Conservation (phyloP, 1,139 yeast genomes). For the Kluyveromyces sp. region DNA sequence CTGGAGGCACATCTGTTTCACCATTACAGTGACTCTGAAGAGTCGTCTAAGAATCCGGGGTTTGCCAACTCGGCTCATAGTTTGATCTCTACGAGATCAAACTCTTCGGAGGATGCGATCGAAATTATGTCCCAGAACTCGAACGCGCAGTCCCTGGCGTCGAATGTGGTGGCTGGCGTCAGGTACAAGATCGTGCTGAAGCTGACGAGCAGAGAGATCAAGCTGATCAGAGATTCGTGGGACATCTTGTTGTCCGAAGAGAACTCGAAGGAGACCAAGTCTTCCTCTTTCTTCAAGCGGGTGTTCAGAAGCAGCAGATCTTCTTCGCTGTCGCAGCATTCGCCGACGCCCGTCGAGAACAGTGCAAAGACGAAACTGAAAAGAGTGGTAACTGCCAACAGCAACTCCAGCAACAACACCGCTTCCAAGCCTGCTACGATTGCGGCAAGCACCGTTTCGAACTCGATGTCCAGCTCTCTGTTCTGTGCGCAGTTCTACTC, state of each 20-base stretch:
- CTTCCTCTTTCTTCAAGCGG: conserved; percentile 5
- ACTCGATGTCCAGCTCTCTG: conserved; percentile 40
- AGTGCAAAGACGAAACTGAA: neutral
- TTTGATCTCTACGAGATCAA: conserved; percentile 1
- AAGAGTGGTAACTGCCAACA: neutral
- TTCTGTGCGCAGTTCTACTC: conserved; percentile 60
- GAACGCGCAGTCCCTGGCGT: conserved; percentile 10
- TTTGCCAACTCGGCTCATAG: neutral
- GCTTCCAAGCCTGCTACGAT: neutral
- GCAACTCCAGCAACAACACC: neutral
- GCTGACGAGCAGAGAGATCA: conserved; percentile 34
- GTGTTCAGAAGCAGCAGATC: conserved; percentile 4
- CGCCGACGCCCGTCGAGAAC: neutral
- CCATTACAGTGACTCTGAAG: conserved; percentile 1
- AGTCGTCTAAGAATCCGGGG: neutral
- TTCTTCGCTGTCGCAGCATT: conserved; percentile 2
- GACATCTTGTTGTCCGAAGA: conserved; percentile 31
- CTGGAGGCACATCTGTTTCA: conserved; percentile 5
- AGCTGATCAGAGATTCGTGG: conserved; percentile 38
- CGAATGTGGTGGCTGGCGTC: conserved; percentile 15
- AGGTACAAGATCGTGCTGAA: conserved; percentile 30
- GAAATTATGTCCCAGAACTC: conserved; percentile 12
- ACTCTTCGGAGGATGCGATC: conserved; percentile 7
- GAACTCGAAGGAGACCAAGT: conserved; percentile 10
- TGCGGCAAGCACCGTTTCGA: conserved; percentile 2